Evolutionary conservation across 2,329 filamentous ascomycete species (phyloP).

Genomic region (Herpotrichia juniperi): DNA sequence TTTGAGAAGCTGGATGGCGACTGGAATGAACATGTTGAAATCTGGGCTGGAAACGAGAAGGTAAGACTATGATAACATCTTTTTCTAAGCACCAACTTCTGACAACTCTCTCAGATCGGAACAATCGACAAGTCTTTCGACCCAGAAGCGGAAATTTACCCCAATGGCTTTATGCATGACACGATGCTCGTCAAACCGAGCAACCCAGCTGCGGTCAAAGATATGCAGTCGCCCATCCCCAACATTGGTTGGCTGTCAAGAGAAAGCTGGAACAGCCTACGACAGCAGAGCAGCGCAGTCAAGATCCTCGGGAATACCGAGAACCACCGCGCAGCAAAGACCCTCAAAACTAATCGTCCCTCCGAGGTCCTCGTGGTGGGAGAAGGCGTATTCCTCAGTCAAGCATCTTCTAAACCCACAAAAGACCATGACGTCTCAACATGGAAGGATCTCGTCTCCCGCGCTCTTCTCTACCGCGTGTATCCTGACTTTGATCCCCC

Average conservation of each 20-base stretch:
- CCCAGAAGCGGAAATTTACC: constrained; percentile 17
- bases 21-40: constrained; percentile 27
- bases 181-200: constrained; percentile 19
- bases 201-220: constrained; percentile 1
- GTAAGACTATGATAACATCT: constrained; percentile 6
- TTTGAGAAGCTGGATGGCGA: constrained; percentile 17
- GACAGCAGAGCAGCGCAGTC: constrained; percentile 15
- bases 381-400: constrained; percentile 26
- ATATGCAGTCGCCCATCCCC: constrained; percentile 13
- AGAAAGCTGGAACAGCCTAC: constrained; percentile 16
- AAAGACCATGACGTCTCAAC: constrained; percentile 16
- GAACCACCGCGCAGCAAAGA: constrained; percentile 14
- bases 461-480: constrained; percentile 24
- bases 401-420: constrained; percentile 8
- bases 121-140: constrained; percentile 23
- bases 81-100: background rate
- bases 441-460: constrained; percentile 23
- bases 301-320: constrained; percentile 21
- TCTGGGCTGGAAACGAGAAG: constrained; percentile 24
- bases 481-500: constrained; percentile 25
- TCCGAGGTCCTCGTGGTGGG: constrained; percentile 24
- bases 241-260: constrained; percentile 22
- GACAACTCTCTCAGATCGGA: constrained; percentile 14
- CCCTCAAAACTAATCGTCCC: constrained; percentile 9
- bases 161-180: constrained; percentile 24